Conservation (phyloP, 208 protist species). For the Acanthamoeba sp. region DNA sequence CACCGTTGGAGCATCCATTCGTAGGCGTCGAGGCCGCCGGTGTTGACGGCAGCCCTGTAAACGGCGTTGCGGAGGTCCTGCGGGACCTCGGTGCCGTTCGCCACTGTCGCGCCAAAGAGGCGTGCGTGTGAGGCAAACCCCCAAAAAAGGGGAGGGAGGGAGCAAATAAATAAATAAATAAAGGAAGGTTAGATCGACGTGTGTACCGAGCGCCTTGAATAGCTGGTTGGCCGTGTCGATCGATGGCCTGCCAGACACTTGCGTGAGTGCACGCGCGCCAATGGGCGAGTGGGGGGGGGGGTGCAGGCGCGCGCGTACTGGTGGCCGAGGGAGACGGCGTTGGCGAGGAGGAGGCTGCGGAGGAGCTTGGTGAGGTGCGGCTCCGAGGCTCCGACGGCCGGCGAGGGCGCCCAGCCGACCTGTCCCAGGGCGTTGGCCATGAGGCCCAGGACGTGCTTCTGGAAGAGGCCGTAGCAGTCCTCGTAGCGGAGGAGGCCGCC, state of each 20-base stretch:
- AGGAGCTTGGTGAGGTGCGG: constrained; percentile 25
- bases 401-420: constrained; percentile 33
- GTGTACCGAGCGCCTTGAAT: neutral
- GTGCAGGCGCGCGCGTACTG: neutral
- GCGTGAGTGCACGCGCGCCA: neutral
- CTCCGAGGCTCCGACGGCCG: neutral
- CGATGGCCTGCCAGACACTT: neutral
- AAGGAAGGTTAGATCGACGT: neutral
- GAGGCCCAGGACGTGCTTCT: constrained; percentile 27
- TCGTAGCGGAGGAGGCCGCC: neutral
- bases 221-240: neutral
- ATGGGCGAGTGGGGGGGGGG: neutral
- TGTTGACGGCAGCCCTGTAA: neutral
- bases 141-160: no score
- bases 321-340: neutral
- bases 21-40: constrained; percentile 43
- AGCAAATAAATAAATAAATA: neutral
- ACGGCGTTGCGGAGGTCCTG: constrained; percentile 46
- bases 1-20: constrained; percentile 54
- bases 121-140: no score
- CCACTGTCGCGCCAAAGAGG: neutral
- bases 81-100: neutral
- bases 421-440: neutral
- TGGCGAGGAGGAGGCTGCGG: constrained; percentile 14
- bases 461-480: constrained; percentile 64